Evolutionary conservation across 2,329 filamentous ascomycete species (phyloP), one percentile per base, ranked within the genome.

Genomic region (Fusarium musae): DNA sequence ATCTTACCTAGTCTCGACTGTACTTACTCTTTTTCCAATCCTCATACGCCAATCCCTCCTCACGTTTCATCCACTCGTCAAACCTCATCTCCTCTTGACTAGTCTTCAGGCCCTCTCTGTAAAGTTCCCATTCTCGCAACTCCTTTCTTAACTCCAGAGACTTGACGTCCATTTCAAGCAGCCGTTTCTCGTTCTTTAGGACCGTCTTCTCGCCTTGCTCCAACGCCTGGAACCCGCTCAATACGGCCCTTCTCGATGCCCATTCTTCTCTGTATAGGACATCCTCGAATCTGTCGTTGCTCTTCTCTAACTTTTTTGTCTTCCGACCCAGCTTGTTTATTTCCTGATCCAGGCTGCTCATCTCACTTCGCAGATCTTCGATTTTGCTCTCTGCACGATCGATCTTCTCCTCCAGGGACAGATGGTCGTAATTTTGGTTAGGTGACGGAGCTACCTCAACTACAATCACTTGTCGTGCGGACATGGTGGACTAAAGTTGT

Each of bases 351-450:
- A 52, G n/a, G 5, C 8, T n/a, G 12, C 9, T 13, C 17, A 23
- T 23, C n/a, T 52, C 16, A 12, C 3, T 3, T 36, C 16, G 16
- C 9, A 52, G 30, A 8, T 6, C 11, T 36, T 36, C 47, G 16
- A 52, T 36, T 15, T 3, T 34, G 4, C 8, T 19, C 9, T 52
- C 30, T 26, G 28, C 30, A 15, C 7, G 2, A 5, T 15, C n/a
- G 4, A 52, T 19, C n/a, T 34, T 17, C 16, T 19, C 3, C 30
- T 50, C 2, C 11, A 34, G n/a, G 16, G 11, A 34, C 5, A 19
- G 6, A 15, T 19, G 21, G 8, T 23, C 4, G 11, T 23, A 16
- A 50, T 34, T 2, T 23, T 34, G 1, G 1, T 50, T 13, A 1
- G 9, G n/a, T 34, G 47, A 23, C 1, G 30, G n/a, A 10, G 3